These are phyloP conservation scores for Claviceps sp. DNA, from an alignment of 2,329 filamentous ascomycete species.

Conservation along the genomic window DNA sequence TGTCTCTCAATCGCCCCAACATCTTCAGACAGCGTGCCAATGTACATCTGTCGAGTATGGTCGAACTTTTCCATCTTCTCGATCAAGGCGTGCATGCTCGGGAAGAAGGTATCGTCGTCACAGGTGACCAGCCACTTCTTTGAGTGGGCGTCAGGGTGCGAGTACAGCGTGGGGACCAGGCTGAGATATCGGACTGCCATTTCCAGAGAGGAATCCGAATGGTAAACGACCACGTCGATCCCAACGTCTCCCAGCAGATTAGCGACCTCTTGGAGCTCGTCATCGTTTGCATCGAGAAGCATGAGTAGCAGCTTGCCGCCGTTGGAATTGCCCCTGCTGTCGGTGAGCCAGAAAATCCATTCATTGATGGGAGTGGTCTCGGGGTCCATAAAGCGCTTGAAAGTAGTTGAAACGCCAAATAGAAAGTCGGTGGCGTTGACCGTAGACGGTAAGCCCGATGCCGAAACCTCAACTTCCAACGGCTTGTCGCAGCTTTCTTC, in stretches of 20 bases:
- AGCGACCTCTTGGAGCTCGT: slow-evolving; percentile 35
- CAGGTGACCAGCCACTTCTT: slow-evolving; percentile 50
- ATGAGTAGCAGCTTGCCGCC: slow-evolving; percentile 42
- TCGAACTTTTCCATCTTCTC: slow-evolving; percentile 39
- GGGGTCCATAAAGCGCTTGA: slow-evolving; percentile 37
- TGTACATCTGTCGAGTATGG: slow-evolving; percentile 38
- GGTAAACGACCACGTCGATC: slow-evolving; percentile 44
- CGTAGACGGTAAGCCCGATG: slow-evolving; percentile 34
- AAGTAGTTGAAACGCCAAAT: slow-evolving; percentile 47
- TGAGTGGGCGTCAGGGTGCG: slow-evolving; percentile 30
- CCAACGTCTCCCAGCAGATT: slow-evolving; percentile 33
- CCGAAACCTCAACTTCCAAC: slow-evolving; percentile 36
- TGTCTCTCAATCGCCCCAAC: slow-evolving; percentile 45
- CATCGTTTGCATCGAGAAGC: slow-evolving; percentile 37
- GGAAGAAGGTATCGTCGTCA: slow-evolving; percentile 54
- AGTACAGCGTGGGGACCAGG: slow-evolving; percentile 40
- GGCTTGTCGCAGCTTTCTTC: slow-evolving; percentile 33
- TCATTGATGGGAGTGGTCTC: slow-evolving; percentile 41
- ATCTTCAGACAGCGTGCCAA: slow-evolving; percentile 50
- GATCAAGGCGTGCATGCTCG: slow-evolving; percentile 40
- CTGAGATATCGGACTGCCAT: slow-evolving; percentile 47
- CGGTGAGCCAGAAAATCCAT: slow-evolving; percentile 48
- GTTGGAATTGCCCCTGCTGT: slow-evolving; percentile 40
- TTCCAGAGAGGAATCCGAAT: slow-evolving; percentile 36
- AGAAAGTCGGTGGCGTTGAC: slow-evolving; percentile 44